phyloP scores from a whole-genome alignment of 2,329 filamentous ascomycete species.

The Alternaria panax region DNA sequence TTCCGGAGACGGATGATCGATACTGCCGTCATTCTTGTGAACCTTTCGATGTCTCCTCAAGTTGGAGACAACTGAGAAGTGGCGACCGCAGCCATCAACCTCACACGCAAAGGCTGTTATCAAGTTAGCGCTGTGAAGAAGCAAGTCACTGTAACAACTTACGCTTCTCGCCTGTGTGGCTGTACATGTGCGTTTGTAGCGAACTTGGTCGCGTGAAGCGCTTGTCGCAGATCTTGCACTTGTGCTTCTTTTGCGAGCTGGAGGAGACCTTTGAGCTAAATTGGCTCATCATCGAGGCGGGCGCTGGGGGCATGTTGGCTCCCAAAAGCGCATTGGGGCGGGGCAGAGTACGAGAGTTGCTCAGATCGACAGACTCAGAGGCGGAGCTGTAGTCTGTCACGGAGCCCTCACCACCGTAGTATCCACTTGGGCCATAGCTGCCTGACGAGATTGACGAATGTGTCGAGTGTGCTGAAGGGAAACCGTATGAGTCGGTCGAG shows the following conservation, averaged over 20 bases:
- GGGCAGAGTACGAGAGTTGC: slow-evolving; percentile 82
- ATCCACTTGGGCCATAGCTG: slow-evolving; percentile 82
- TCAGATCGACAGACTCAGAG: slow-evolving; percentile 81
- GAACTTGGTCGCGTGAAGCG: slow-evolving; percentile 94
- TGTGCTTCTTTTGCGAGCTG: slow-evolving; percentile 98
- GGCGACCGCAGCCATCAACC: slow-evolving; percentile 90
- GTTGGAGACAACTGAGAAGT: slow-evolving; percentile 98
- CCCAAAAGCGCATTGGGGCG: slow-evolving; percentile 73
- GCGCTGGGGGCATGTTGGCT: slow-evolving; percentile 75
- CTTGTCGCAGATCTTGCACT: slow-evolving; percentile 99
- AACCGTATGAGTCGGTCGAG: slow-evolving; percentile 88
- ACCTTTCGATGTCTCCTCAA: slow-evolving; percentile 94
- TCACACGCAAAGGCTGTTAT: slow-evolving; percentile 86
- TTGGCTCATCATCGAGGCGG: slow-evolving; percentile 97
- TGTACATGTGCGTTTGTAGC: slow-evolving; percentile 97
- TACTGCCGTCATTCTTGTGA: slow-evolving; percentile 75
- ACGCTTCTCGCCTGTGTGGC: slow-evolving; percentile 98
- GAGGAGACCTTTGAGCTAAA: slow-evolving; percentile 97
- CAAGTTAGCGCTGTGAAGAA: slow-evolving; percentile 11
- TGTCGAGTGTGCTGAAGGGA: slow-evolving; percentile 82
- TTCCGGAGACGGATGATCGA: slow-evolving; percentile 58
- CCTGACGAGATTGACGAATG: slow-evolving; percentile 89
- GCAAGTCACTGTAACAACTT: slow-evolving; percentile 56
- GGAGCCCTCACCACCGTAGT: slow-evolving; percentile 78
- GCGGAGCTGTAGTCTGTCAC: slow-evolving; percentile 94